phyloP scores from a whole-genome alignment of 371 early-diverging fungal genomes.

The Rhizopus microsporus region DNA sequence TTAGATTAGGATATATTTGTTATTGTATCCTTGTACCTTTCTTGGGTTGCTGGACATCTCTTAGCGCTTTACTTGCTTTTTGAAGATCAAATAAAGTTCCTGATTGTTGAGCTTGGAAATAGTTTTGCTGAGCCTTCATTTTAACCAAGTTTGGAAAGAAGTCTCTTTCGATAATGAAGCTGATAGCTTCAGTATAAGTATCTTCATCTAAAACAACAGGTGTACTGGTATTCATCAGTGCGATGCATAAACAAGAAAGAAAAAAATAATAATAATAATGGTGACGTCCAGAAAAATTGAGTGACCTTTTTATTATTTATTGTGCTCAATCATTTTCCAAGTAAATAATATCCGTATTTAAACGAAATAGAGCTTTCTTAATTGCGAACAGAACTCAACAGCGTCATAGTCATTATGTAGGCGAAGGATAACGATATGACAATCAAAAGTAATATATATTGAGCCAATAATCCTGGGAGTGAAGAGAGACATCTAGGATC shows the following conservation, averaged over 20 bases:
- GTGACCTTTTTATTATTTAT: no score
- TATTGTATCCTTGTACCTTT: slow-evolving; percentile 8
- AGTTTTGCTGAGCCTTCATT: slow-evolving; percentile 60
- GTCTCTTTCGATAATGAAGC: slow-evolving; percentile 81
- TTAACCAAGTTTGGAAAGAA: slow-evolving; percentile 79
- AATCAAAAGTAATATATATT: no score
- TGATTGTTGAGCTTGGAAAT: slow-evolving; percentile 38
- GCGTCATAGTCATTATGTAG: no score
- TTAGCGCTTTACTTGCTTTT: slow-evolving; percentile 25
- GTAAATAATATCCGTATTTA: no score
- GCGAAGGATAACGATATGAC: no score
- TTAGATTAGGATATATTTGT: neutral
- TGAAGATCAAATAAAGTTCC: slow-evolving; percentile 32
- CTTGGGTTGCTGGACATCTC: slow-evolving; percentile 12
- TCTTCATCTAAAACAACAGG: slow-evolving; percentile 74
- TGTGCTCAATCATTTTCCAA: no score
- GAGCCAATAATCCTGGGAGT: no score
- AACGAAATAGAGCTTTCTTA: no score
- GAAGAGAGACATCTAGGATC: no score
- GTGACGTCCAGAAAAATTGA: neutral
- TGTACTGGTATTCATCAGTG: slow-evolving; percentile 10
- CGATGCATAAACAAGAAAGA: neutral
- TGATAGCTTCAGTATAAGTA: slow-evolving; percentile 74
- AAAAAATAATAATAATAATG: slow-evolving; percentile 5
- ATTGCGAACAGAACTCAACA: no score